phyloP scores from a whole-genome alignment of 1,284 basidiomycete genomes.

The Mrakiaceae sp. region DNA sequence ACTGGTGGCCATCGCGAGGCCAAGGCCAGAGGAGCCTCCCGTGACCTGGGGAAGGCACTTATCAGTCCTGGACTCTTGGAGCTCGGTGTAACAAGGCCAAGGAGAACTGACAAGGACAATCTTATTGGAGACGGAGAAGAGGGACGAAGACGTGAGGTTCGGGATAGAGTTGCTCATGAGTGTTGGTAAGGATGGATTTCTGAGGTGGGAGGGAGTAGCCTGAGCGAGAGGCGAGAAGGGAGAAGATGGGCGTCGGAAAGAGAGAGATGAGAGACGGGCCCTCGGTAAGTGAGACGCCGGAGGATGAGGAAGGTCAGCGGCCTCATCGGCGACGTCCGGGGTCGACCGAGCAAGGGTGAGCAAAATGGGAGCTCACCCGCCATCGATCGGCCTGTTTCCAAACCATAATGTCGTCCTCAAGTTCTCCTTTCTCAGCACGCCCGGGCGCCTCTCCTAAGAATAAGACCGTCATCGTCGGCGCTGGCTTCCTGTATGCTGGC shows the following conservation, averaged over 20 bases:
- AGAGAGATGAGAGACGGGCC: too few species aligned
- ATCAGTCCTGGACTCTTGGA: too few species aligned
- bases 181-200: too few species aligned
- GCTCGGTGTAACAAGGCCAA: too few species aligned
- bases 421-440: not conserved
- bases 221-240: too few species aligned
- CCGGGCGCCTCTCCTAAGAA: not conserved
- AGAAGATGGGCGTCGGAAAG: too few species aligned
- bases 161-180: not conserved
- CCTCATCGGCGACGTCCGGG: not conserved
- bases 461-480: constrained; percentile 52
- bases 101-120: constrained; percentile 36
- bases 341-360: not conserved
- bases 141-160: constrained; percentile 27
- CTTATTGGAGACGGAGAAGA: constrained; percentile 66
- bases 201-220: too few species aligned
- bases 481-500: constrained; percentile 50
- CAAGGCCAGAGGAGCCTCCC: constrained; percentile 49
- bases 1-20: constrained; percentile 66
- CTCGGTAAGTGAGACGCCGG: too few species aligned
- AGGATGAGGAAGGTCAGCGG: too few species aligned
- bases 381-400: not conserved
- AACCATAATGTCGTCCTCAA: not conserved
- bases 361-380: not conserved
- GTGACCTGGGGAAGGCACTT: not conserved